Evolutionary conservation across 345 rosid genomes (phyloP).

Genomic region (Brassica carinata): DNA sequence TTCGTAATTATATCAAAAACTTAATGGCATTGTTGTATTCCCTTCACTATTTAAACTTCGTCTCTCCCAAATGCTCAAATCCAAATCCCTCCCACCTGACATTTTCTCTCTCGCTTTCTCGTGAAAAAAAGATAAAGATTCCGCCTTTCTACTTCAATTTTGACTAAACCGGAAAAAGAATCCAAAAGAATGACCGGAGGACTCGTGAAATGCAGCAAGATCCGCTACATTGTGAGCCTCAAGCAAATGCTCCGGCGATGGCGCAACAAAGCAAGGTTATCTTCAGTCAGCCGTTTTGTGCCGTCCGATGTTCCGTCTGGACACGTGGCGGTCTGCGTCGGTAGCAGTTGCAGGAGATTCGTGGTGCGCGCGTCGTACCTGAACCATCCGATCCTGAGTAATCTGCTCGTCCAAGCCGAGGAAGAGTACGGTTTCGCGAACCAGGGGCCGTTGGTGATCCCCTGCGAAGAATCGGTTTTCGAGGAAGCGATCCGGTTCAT

Average conservation of each 20-base stretch:
- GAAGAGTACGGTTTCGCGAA: constrained; percentile 83
- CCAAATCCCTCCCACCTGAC: neutral
- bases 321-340: constrained; percentile 85
- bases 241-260: constrained; percentile 83
- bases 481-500: constrained; percentile 74
- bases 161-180: neutral
- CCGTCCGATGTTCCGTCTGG: constrained; percentile 94
- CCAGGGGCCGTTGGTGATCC: constrained; percentile 37
- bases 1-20: constrained; percentile 46
- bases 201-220: constrained; percentile 69
- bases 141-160: neutral
- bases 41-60: constrained; percentile 42
- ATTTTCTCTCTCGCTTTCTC: neutral
- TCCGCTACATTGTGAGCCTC: constrained; percentile 42
- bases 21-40: constrained; percentile 37
- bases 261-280: constrained; percentile 81
- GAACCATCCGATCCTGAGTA: constrained; percentile 86
- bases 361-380: constrained; percentile 86
- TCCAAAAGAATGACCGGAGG: constrained; percentile 52
- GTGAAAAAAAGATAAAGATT: neutral
- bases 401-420: constrained; percentile 71
- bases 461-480: constrained; percentile 85
- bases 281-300: constrained; percentile 52
- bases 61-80: constrained; percentile 33
- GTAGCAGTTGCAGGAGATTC: constrained; percentile 61